A percentile compares a stretch with the other conserved stretches of the same genome.
These are phyloP conservation scores for Collybiopsis confluens DNA, from an alignment of 768 basidiomycete species.

Conservation along the genomic window DNA sequence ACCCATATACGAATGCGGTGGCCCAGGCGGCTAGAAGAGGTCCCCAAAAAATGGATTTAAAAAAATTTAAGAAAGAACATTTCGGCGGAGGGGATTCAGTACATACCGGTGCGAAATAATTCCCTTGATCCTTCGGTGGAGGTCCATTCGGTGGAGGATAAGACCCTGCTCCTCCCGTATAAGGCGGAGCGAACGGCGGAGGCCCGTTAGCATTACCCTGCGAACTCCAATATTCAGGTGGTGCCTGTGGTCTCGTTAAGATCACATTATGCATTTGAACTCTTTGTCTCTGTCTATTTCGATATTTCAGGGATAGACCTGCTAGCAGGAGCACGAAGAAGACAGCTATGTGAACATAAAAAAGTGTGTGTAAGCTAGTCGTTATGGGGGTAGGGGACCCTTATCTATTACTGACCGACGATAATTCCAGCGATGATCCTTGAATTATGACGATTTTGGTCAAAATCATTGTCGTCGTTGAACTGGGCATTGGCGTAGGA, in stretches of 20 bases:
- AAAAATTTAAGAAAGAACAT: too few relatives aligned
- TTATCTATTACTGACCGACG: not conserved
- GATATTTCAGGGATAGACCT: not conserved
- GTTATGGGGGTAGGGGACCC: not conserved
- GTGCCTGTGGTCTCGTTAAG: not conserved
- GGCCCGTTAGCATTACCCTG: not conserved
- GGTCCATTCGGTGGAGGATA: not conserved
- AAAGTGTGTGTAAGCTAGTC: not conserved
- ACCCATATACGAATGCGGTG: too few relatives aligned
- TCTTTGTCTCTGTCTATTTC: not conserved
- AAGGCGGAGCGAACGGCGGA: not conserved
- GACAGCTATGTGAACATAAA: not conserved
- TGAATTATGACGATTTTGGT: not conserved
- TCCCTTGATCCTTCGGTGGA: not conserved
- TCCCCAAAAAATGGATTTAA: too few relatives aligned
- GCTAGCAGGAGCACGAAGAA: not conserved
- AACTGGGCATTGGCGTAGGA: not conserved
- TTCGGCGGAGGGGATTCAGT: too few relatives aligned
- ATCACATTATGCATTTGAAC: not conserved
- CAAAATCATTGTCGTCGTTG: not conserved
- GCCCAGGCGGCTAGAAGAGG: too few relatives aligned
- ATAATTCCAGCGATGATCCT: not conserved
- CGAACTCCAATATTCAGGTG: slow-evolving; percentile 1
- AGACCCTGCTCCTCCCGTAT: not conserved
- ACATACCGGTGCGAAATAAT: slow-evolving; percentile 1